A percentile compares a stretch with the other conserved stretches of the same genome.
phyloP scores from a whole-genome alignment of 257 asterid species.

The Misopates orontium region DNA sequence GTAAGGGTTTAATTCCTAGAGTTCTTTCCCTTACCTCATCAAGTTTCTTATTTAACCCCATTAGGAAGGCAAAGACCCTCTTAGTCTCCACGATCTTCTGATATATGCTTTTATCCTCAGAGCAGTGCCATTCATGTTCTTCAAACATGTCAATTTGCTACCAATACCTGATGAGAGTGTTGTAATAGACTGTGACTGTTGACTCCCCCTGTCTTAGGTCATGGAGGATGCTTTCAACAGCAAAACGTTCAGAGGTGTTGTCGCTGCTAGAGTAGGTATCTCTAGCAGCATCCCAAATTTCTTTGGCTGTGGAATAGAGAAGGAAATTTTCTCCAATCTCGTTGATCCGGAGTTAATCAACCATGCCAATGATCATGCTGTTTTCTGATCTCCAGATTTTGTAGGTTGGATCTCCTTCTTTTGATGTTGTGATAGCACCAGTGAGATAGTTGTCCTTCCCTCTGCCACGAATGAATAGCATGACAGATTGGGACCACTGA shows the following conservation, averaged over 20 bases:
- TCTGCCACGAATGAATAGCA: neutral
- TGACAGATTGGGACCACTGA: slow-evolving; percentile 4
- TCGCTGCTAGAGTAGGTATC: neutral
- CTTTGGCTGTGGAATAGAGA: neutral
- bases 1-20: neutral
- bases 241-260: neutral
- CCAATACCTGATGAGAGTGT: neutral
- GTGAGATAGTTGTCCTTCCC: slow-evolving; percentile 1
- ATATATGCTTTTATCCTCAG: neutral
- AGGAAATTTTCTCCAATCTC: neutral
- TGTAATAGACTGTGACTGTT: neutral
- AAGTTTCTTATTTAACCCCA: neutral
- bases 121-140: neutral
- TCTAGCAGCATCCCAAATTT: slow-evolving; percentile 5
- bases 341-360: slow-evolving; percentile 7
- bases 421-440: neutral
- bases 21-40: slow-evolving; percentile 3
- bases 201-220: neutral
- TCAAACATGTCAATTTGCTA: slow-evolving; percentile 9
- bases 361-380: slow-evolving; percentile 9
- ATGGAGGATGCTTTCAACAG: neutral
- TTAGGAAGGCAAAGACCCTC: neutral
- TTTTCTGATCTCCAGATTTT: neutral
- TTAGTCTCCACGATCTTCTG: neutral
- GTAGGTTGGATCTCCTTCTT: too few relatives aligned